Evolutionary conservation across 2,329 filamentous ascomycete genomes (phyloP).

Genomic region (Cladobotryum mycophilum): DNA sequence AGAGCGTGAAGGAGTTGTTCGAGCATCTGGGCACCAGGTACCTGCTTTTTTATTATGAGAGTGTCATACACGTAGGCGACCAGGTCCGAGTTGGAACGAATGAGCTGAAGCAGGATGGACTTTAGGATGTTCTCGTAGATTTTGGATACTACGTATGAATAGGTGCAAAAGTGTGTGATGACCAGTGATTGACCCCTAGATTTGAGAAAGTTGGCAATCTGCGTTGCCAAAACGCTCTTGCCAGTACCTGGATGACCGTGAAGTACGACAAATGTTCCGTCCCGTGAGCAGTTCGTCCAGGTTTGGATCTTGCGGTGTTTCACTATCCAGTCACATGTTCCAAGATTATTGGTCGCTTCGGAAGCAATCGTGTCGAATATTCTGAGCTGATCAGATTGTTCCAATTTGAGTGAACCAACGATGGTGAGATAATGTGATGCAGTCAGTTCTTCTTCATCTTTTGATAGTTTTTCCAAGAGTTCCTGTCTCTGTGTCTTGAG

Average conservation of each 20-base stretch:
- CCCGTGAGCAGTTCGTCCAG: conserved; percentile 19
- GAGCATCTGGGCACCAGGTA: background rate
- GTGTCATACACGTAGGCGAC: conserved; percentile 21
- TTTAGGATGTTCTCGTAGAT: conserved; percentile 27
- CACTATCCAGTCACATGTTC: conserved; percentile 29
- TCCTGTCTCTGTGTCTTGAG: conserved; percentile 5
- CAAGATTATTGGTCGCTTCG: conserved; percentile 21
- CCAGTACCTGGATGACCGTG: conserved; percentile 30
- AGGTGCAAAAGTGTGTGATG: conserved; percentile 29
- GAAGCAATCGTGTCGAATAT: conserved; percentile 23
- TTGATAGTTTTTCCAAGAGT: background rate
- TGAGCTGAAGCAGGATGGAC: conserved; percentile 26
- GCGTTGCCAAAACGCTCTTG: conserved; percentile 28
- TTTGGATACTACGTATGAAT: conserved; percentile 24
- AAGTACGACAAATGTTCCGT: conserved; percentile 23
- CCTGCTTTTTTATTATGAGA: conserved; percentile 7
- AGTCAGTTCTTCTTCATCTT: background rate
- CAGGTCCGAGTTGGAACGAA: conserved; percentile 16
- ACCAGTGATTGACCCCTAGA: conserved; percentile 13
- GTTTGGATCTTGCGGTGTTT: conserved; percentile 20
- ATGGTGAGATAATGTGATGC: conserved; percentile 12
- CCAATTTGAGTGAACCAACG: conserved; percentile 22
- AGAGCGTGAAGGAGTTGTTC: conserved; percentile 3
- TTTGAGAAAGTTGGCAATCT: conserved; percentile 25
- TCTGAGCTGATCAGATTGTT: conserved; percentile 25